Evolutionary conservation across 495 filamentous ascomycete genomes (phyloP).

Genomic region (Emericellopsis terricola): DNA sequence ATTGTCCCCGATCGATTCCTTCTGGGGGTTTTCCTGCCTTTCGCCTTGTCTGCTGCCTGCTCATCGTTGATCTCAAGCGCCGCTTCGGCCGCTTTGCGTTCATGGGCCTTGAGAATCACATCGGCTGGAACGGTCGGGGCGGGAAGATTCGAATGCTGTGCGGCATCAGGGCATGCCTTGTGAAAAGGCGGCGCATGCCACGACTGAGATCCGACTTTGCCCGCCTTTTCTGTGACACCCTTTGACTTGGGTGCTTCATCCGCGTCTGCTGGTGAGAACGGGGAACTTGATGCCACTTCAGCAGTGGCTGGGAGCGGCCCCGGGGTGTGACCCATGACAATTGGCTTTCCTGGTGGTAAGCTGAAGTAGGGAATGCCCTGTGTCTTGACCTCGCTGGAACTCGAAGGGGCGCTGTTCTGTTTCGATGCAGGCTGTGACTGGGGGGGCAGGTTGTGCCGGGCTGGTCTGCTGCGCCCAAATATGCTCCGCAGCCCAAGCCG

Average conservation of each 20-base stretch:
- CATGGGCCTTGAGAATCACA: slow-evolving; percentile 43
- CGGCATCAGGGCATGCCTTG: slow-evolving; percentile 77
- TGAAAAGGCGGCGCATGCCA: slow-evolving; percentile 78
- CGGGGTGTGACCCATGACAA: neutral
- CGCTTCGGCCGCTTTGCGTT: slow-evolving; percentile 17
- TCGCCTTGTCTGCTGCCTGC: slow-evolving; percentile 11
- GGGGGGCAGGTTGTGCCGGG: slow-evolving; percentile 9
- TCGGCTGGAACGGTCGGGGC: slow-evolving; percentile 33
- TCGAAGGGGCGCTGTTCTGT: no score
- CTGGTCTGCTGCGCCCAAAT: slow-evolving; percentile 20
- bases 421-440: no score
- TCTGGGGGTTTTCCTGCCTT: slow-evolving; percentile 24
- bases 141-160: slow-evolving; percentile 33
- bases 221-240: neutral
- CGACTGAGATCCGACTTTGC: slow-evolving; percentile 12
- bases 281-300: no score
- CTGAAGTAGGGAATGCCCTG: neutral
- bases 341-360: neutral
- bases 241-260: slow-evolving; percentile 2
- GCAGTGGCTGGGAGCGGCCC: neutral
- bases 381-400: no score
- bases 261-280: no score
- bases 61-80: slow-evolving; percentile 5
- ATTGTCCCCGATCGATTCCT: slow-evolving; percentile 39
- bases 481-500: slow-evolving; percentile 29